These are phyloP conservation scores for Picea glauca DNA, from an alignment of 75 land plant species.

Conservation along the genomic window DNA sequence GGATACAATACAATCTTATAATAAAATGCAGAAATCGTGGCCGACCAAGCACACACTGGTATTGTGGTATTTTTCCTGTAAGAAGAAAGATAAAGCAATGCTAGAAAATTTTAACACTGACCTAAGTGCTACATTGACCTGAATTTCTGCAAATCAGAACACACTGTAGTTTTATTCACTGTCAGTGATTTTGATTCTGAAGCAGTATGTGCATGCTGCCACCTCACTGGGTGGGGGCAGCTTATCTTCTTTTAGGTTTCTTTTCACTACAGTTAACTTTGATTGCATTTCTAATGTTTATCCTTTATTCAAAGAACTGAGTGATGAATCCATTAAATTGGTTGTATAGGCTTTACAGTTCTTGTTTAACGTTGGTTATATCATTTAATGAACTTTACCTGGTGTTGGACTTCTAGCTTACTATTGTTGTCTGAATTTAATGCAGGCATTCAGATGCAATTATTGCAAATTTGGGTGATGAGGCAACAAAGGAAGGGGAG, in stretches of 20 bases:
- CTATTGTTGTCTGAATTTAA: background rate
- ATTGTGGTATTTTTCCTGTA: background rate
- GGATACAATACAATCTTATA: background rate
- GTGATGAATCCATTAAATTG: background rate
- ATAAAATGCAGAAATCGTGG: background rate
- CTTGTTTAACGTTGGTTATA: background rate
- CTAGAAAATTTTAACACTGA: background rate
- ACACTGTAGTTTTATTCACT: background rate
- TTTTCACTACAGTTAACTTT: background rate
- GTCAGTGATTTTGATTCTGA: background rate
- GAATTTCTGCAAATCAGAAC: background rate
- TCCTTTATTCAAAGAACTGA: background rate
- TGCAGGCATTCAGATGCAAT: slow-evolving; percentile 80
- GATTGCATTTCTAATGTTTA: background rate
- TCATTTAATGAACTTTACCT: background rate
- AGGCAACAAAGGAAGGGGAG: slow-evolving; percentile 54
- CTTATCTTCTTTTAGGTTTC: background rate
- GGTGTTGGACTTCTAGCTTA: background rate
- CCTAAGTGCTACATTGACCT: background rate
- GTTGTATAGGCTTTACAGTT: background rate
- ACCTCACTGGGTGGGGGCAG: too few relatives aligned
- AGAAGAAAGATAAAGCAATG: background rate
- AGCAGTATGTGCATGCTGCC: background rate
- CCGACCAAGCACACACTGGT: background rate
- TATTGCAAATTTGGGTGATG: slow-evolving; percentile 35